Base-by-base conservation (phyloP, 2,329 filamentous ascomycete genomes). In the Colletotrichum liaoningense region DNA sequence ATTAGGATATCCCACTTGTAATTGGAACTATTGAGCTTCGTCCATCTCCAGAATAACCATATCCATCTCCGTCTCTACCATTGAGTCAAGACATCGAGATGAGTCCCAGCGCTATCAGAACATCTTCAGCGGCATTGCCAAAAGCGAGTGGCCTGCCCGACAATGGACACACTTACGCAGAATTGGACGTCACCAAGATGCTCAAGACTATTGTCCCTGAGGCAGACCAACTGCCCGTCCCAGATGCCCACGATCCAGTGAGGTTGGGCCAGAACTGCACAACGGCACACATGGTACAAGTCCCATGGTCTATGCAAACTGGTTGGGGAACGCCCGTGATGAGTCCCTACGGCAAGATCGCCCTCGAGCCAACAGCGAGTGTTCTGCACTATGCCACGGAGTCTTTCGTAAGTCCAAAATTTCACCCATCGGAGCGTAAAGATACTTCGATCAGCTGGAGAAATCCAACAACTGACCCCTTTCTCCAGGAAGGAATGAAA, bases 381-480 rank as follows among this genome's bases (percentile, higher is more conserved):
- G 89, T 90, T 60, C 86, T 95, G 59, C 93, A 95, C 82, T 94
- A 95, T 81, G 93, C 93, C 16, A 94, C 93, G 28, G 91, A 94
- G 78, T 94, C 93, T 79, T 95, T 95, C 81, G 67, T 69, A 19
- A 26, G 66, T 63, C 4, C 16, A 55, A 22, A 0, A 6, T 28
- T 28, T 28, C 26, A 28, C 26, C 26, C 26, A 6, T 28, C 5
- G 26, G 5, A 28, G 26, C 26, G 26, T 28, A 28, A 28, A 28
- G 26, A 28, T 28, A 28, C 26, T 28, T 28, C 26, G 26, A 28
- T 28, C 26, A 28, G 26, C 26, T 28, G 3, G 26, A 28, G 3
- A 28, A 28, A 28, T 28, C 5, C 5, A 6, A 5, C 26, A 35
- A 42, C 38, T 42, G 14, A 42, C 16, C 7, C 38, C 38, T 14